Evolutionary conservation across 2,329 filamentous ascomycete species (phyloP).

Genomic region (Juglanconis oblonga): DNA sequence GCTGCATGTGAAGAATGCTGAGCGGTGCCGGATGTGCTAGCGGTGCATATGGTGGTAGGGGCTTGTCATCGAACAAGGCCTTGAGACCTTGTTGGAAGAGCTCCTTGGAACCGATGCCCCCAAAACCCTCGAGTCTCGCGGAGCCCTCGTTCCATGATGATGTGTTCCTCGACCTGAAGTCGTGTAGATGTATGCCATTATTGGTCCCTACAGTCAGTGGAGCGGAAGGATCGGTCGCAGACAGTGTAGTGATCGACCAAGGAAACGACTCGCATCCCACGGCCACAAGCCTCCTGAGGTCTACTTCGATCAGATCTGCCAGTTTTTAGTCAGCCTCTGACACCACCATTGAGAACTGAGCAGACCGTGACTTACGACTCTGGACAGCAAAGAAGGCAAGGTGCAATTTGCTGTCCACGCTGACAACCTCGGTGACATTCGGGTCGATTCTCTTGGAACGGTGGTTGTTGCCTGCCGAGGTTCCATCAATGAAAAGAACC

Average conservation of each 20-base stretch:
- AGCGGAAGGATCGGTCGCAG: constrained; percentile 60
- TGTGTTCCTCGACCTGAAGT: constrained; percentile 54
- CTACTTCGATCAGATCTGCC: constrained; percentile 71
- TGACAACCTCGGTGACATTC: constrained; percentile 76
- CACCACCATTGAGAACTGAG: not conserved
- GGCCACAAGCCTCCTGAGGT: constrained; percentile 69
- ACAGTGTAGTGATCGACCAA: constrained; percentile 80
- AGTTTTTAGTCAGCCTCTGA: constrained; percentile 15
- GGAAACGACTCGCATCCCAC: constrained; percentile 71
- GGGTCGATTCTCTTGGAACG: constrained; percentile 67
- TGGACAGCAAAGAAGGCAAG: constrained; percentile 79
- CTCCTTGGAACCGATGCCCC: constrained; percentile 24
- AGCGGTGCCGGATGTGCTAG: constrained; percentile 79
- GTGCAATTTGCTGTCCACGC: constrained; percentile 65
- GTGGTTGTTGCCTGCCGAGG: constrained; percentile 40
- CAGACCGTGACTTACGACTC: constrained; percentile 48
- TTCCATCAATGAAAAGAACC: constrained; percentile 59
- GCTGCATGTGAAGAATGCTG: constrained; percentile 75
- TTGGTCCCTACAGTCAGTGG: constrained; percentile 85
- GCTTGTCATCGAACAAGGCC: constrained; percentile 49
- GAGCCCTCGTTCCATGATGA: constrained; percentile 27
- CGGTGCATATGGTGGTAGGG: constrained; percentile 60
- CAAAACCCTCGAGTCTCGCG: constrained; percentile 36
- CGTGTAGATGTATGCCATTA: constrained; percentile 77
- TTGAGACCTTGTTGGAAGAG: constrained; percentile 29